Evolutionary conservation across 2,329 filamentous ascomycete genomes (phyloP).

Genomic region (Triangularia setosa): DNA sequence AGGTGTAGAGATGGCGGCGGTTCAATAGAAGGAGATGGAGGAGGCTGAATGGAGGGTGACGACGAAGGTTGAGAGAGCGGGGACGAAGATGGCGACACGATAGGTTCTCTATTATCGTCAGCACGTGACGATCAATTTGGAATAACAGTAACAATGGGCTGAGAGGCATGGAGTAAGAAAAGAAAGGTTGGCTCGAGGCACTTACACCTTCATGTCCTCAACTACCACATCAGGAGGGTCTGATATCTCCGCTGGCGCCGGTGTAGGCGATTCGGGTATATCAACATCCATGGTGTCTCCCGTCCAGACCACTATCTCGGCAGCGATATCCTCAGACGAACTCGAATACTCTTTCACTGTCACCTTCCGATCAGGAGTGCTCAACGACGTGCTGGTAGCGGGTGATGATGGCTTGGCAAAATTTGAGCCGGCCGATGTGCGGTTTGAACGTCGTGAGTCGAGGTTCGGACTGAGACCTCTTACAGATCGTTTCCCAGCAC

Average conservation of each 20-base stretch:
- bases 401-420: conserved; percentile 20
- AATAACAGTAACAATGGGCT: background rate
- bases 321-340: conserved; percentile 32
- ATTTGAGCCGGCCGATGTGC: conserved; percentile 16
- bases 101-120: background rate
- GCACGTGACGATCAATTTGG: background rate
- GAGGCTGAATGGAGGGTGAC: background rate
- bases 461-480: conserved; percentile 30
- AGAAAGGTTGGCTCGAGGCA: background rate
- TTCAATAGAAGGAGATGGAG: background rate
- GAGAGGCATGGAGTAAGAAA: background rate
- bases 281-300: conserved; percentile 36
- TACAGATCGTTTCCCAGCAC: conserved; percentile 29
- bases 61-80: background rate
- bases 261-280: conserved; percentile 20
- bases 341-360: background rate
- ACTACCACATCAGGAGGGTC: background rate
- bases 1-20: background rate
- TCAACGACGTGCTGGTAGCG: conserved; percentile 15
- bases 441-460: conserved; percentile 32
- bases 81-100: background rate
- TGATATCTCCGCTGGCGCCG: conserved; percentile 9
- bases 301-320: conserved; percentile 45
- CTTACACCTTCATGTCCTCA: background rate
- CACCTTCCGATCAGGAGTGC: conserved; percentile 4